Evolutionary conservation across 169 alveolate genomes (phyloP).

Genomic region (Cyclospora cayetanensis): DNA sequence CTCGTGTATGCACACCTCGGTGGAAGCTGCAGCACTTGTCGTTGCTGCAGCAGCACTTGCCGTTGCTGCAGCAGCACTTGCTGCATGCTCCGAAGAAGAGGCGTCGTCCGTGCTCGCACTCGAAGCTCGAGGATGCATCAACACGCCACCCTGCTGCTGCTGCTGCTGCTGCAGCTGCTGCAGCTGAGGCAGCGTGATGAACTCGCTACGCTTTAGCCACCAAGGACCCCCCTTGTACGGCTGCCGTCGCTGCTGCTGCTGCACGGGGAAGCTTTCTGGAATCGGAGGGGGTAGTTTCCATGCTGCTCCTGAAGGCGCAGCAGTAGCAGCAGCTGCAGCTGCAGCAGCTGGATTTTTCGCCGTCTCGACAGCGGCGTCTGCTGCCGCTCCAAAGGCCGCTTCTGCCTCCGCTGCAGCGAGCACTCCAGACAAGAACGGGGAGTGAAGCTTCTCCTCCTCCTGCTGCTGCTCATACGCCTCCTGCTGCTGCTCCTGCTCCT

Average conservation of each 20-base stretch:
- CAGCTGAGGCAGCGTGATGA: constrained; percentile 30
- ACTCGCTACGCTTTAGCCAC: constrained; percentile 74
- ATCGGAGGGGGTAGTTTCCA: constrained; percentile 56
- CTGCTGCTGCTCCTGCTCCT: constrained; percentile 52
- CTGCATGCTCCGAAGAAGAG: neutral
- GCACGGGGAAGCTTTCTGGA: constrained; percentile 50
- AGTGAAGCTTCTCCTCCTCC: neutral
- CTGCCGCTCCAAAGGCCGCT: constrained; percentile 36
- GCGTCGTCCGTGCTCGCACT: neutral
- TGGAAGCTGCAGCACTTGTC: constrained; percentile 8
- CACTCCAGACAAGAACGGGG: constrained; percentile 12
- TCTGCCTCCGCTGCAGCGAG: constrained; percentile 51
- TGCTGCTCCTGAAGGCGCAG: neutral
- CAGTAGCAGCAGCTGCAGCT: constrained; percentile 50
- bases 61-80: neutral
- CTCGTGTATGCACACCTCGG: neutral
- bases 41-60: neutral
- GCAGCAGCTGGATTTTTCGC: constrained; percentile 28
- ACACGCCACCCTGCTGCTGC: constrained; percentile 8
- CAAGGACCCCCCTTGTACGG: constrained; percentile 60
- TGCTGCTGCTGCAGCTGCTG: constrained; percentile 57
- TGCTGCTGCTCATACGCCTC: constrained; percentile 20
- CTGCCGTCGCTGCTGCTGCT: constrained; percentile 55
- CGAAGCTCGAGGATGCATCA: neutral
- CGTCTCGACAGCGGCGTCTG: constrained; percentile 14